phyloP scores from a whole-genome alignment of 495 filamentous ascomycete genomes.

The Neurospora sp. region DNA sequence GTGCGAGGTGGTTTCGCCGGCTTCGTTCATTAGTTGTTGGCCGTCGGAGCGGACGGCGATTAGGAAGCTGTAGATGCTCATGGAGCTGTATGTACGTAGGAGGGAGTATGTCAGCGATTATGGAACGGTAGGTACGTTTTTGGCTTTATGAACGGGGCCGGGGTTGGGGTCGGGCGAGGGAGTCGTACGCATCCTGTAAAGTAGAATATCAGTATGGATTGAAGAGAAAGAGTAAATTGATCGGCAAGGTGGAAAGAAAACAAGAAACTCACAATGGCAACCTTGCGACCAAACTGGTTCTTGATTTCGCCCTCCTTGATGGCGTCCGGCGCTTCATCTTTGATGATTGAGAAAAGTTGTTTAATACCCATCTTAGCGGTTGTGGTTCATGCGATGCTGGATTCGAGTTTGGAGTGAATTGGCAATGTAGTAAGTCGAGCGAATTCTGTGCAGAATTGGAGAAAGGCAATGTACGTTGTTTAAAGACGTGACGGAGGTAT shows the following conservation, averaged over 20 bases:
- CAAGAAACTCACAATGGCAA: constrained; percentile 69
- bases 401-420: background rate
- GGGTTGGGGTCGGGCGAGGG: background rate
- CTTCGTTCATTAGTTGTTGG: constrained; percentile 88
- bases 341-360: constrained; percentile 75
- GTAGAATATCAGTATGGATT: background rate
- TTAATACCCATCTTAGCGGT: constrained; percentile 75
- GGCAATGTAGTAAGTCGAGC: background rate
- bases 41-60: constrained; percentile 95
- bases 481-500: background rate
- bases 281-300: constrained; percentile 93
- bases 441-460: background rate
- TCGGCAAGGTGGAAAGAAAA: background rate
- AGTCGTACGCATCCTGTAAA: constrained; percentile 71
- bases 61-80: constrained; percentile 98
- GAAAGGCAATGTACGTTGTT: background rate
- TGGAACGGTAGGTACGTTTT: background rate
- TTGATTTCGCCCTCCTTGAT: constrained; percentile 96
- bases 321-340: constrained; percentile 86
- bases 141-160: background rate
- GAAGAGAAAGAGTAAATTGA: constrained; percentile 9
- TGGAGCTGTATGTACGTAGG: constrained; percentile 50
- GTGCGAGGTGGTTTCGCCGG: constrained; percentile 92
- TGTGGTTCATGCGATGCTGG: background rate
- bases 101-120: constrained; percentile 14